A percentile compares a stretch with the other conserved stretches of the same genome.
Evolutionary conservation across 352 stramenopile genomes (phyloP).

Genomic region (Pythium pyrilobum): DNA sequence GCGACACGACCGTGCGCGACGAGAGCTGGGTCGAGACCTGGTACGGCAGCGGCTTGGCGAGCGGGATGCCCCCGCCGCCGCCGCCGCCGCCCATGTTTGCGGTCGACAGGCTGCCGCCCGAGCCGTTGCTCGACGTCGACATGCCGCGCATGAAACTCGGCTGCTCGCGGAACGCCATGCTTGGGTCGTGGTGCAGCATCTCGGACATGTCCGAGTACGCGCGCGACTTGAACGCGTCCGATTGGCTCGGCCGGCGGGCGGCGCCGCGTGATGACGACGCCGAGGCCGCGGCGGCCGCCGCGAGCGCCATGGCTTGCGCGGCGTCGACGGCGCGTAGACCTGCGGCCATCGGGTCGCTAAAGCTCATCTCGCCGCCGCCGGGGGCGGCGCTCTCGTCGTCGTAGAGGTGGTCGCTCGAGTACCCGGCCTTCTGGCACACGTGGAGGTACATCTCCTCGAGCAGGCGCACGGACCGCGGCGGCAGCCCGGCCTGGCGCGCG

Average conservation of each 20-base stretch:
- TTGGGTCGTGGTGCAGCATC: constrained; percentile 1
- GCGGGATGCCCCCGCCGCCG: not conserved
- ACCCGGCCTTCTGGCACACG: constrained; percentile 63
- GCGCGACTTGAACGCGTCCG: constrained; percentile 45
- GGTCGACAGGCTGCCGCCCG: not conserved
- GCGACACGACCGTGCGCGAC: constrained; percentile 38
- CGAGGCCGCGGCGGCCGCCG: not conserved
- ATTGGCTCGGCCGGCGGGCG: constrained; percentile 27
- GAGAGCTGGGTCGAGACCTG: constrained; percentile 34
- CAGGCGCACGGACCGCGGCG: constrained; percentile 58
- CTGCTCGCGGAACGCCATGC: too few relatives aligned
- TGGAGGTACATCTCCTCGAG: constrained; percentile 87
- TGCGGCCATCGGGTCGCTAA: not conserved
- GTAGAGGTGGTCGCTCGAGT: constrained; percentile 49
- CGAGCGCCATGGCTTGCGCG: not conserved
- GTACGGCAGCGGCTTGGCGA: constrained; percentile 29
- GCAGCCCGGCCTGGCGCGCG: constrained; percentile 50
- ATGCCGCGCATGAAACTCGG: constrained; percentile 9
- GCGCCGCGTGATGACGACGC: not conserved
- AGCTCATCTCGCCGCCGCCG: not conserved
- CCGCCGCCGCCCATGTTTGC: too few relatives aligned
- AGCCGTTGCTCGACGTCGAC: constrained; percentile 22
- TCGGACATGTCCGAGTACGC: constrained; percentile 69
- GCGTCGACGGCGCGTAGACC: not conserved
- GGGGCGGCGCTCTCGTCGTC: constrained; percentile 23